phyloP scores from a whole-genome alignment of 305 asterid genomes.

The Fraxinus floribunda region DNA sequence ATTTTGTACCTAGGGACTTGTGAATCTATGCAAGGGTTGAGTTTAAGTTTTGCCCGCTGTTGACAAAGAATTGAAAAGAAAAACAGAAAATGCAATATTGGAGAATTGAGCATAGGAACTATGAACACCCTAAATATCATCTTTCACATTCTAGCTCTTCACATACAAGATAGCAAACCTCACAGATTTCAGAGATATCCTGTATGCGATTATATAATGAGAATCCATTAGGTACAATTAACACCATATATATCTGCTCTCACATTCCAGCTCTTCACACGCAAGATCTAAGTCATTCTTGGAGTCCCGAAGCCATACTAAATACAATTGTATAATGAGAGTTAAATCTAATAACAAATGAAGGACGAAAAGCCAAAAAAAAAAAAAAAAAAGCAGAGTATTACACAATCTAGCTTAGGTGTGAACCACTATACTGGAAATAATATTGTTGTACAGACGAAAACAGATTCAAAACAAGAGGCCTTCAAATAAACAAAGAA shows the following conservation, averaged over 20 bases:
- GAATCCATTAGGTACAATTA: not conserved
- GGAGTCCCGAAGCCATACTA: not conserved
- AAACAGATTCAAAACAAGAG: not conserved
- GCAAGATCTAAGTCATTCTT: not conserved
- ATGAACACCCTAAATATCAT: not conserved
- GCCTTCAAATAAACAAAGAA: constrained; percentile 11
- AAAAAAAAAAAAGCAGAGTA: not conserved
- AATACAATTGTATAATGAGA: not conserved
- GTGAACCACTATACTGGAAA: not conserved
- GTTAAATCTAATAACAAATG: not conserved
- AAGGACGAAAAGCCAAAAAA: not conserved
- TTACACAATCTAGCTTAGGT: not conserved
- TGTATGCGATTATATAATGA: not conserved
- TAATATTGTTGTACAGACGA: not conserved
- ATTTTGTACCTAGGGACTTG: not conserved
- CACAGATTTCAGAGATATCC: not conserved
- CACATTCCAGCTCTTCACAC: not conserved
- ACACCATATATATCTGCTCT: not conserved
- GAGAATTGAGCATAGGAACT: not conserved
- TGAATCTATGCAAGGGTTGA: not conserved
- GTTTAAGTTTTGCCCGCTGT: not conserved
- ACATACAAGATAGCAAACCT: not conserved
- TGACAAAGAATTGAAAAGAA: not conserved
- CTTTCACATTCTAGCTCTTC: not conserved
- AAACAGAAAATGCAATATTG: not conserved